Percentiles rank a stretch among this genome's conserved stretches.
These are phyloP conservation scores for Rubia tinctorum DNA, from an alignment of 305 asterid species.

Conservation along the genomic window DNA sequence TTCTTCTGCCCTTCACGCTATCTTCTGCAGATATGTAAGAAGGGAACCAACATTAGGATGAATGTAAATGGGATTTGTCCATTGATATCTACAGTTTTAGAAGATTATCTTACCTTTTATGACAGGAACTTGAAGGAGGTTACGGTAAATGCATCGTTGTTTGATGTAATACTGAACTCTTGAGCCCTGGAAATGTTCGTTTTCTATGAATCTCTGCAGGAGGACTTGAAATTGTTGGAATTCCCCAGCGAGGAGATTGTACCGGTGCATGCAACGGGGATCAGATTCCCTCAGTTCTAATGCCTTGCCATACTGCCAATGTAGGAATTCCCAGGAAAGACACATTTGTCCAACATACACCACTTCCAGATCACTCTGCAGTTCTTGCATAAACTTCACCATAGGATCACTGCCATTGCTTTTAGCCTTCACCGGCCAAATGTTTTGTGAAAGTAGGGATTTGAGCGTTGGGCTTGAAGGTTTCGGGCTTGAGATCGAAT, in stretches of 20 bases:
- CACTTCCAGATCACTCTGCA: slow-evolving; percentile 77
- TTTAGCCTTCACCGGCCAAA: slow-evolving; percentile 58
- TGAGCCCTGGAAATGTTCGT: slow-evolving; percentile 80
- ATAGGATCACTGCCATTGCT: slow-evolving; percentile 60
- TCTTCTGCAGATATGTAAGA: slow-evolving; percentile 45
- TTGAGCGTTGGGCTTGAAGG: slow-evolving; percentile 51
- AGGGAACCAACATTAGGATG: neutral
- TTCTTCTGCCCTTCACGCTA: slow-evolving; percentile 40
- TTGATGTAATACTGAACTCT: slow-evolving; percentile 69
- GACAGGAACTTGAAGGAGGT: slow-evolving; percentile 92
- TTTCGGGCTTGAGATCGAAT: slow-evolving; percentile 46
- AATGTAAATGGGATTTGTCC: neutral
- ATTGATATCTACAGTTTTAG: neutral
- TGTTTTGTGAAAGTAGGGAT: slow-evolving; percentile 57
- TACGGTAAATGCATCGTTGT: slow-evolving; percentile 65
- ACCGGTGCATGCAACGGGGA: slow-evolving; percentile 50
- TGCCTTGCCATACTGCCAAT: slow-evolving; percentile 84
- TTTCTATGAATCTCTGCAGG: slow-evolving; percentile 78
- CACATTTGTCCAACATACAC: slow-evolving; percentile 94
- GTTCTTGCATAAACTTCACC: slow-evolving; percentile 68
- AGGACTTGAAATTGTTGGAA: slow-evolving; percentile 94
- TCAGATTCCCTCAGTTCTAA: slow-evolving; percentile 79
- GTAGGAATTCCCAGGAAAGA: slow-evolving; percentile 94
- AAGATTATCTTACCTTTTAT: slow-evolving; percentile 46
- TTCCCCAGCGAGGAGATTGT: slow-evolving; percentile 83